Evolutionary conservation across 140 eudicot genomes (phyloP).

Genomic region (Senecio squalidus): DNA sequence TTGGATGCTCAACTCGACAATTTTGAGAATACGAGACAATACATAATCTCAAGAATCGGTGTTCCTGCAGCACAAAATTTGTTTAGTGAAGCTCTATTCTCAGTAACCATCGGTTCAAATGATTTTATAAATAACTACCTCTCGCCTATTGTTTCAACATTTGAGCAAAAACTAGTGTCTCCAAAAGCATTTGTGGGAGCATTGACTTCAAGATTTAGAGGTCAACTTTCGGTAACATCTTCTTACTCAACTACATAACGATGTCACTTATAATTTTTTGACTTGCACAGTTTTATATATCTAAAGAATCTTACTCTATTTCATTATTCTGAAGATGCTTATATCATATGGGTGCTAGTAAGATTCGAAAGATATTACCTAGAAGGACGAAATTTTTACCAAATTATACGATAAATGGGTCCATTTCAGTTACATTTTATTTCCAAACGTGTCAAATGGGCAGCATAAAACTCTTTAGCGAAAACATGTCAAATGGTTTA

Average conservation of each 20-base stretch:
- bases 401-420: too few species aligned
- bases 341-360: too few species aligned
- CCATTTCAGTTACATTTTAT: too few species aligned
- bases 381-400: too few species aligned
- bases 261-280: background rate
- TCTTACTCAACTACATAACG: background rate
- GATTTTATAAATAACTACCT: constrained; percentile 28
- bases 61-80: background rate
- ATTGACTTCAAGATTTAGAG: constrained; percentile 15
- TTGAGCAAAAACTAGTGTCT: background rate
- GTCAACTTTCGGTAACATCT: constrained; percentile 17
- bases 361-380: too few species aligned
- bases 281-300: too few species aligned
- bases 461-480: too few species aligned
- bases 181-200: background rate
- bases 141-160: too few species aligned
- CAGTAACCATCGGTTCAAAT: constrained; percentile 23
- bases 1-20: constrained; percentile 26
- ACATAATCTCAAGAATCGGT: constrained; percentile 26
- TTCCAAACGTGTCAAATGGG: too few species aligned
- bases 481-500: too few species aligned
- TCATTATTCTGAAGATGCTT: too few species aligned
- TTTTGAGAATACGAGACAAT: constrained; percentile 20
- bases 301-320: too few species aligned
- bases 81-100: constrained; percentile 15